phyloP scores from a whole-genome alignment of 163 green algal genomes.

The Coccomyxa subellipsoidea region DNA sequence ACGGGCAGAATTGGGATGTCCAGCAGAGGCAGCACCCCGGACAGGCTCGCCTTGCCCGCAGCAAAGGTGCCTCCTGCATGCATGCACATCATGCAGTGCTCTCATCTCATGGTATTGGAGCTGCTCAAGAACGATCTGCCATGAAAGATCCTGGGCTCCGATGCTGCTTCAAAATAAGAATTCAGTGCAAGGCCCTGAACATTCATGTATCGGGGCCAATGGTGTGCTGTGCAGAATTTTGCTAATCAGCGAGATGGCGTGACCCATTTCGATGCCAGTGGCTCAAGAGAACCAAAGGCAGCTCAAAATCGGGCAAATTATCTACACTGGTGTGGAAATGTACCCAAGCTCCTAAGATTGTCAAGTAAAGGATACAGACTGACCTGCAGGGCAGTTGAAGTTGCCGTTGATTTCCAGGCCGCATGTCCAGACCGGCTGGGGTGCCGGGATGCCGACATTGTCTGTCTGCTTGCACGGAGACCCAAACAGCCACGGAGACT shows the following conservation, averaged over 20 bases:
- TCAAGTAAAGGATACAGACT: not conserved
- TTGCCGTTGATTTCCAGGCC: not conserved
- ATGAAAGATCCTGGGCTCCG: no score
- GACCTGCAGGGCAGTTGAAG: not conserved
- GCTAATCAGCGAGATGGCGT: no score
- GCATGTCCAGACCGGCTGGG: not conserved
- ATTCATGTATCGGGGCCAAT: no score
- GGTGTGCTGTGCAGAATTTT: no score
- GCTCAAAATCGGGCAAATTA: no score
- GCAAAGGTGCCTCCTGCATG: not conserved
- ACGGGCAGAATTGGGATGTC: not conserved
- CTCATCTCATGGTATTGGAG: no score
- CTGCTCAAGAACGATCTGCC: no score
- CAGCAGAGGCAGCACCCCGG: not conserved
- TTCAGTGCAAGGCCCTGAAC: no score
- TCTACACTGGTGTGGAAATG: no score
- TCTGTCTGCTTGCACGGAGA: not conserved
- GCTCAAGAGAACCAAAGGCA: no score
- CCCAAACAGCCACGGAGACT: not conserved
- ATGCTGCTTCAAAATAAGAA: no score
- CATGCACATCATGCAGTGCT: not conserved
- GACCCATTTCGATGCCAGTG: no score
- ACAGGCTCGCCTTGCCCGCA: not conserved
- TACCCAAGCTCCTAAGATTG: not conserved
- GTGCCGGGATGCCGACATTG: not conserved